Base-by-base conservation (phyloP, 2,329 filamentous ascomycete species). In the Hyphodiscus sp. region DNA sequence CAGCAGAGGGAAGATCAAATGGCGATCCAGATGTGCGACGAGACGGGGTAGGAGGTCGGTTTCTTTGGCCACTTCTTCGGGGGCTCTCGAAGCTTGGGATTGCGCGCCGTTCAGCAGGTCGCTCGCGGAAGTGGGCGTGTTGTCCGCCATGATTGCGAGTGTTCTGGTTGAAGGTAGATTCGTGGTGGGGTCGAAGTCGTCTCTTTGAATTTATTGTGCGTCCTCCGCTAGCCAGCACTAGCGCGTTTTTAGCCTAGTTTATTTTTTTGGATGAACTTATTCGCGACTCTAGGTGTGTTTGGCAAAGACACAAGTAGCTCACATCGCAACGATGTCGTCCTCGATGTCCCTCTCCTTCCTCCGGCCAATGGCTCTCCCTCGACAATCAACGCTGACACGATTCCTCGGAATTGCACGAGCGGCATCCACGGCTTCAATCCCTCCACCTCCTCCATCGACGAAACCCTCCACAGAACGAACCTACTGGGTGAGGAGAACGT, bases 1-100 rank as follows among this genome's bases (percentile, higher is more conserved):
- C 70, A 99, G 86, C 60, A 99, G 82, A 62, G 94, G 94, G 76
- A 95, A 99, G 69, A 97, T 88, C 66, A 99, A 80, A 73, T 99
- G 94, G 64, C 94, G 86, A 78, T 96, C 94, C 72, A 99, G 88
- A 72, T 95, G 85, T 63, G 85, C 85, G 70, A 96, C 87, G 68
- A 99, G 79, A 74, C 91, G 91, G 66, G 90, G 89, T 66, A 96
- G 82, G 60, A 97, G 64, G 51, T 72, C 71, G 46, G 74, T 71
- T 63, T 75, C 75, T 63, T 74, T 75, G 61, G 73, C 70, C 55
- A 78, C 66, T 57, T 73, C 70, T 64, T 76, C 74, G 57, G 76
- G 74, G 53, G 74, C 73, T 53, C 73, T 72, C 53, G 74, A 73
- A 56, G 67, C 69, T 61, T 72, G 49, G 20, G 47, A 26, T 42